phyloP scores from a whole-genome alignment of 768 basidiomycete genomes.

The Grammothele lineata region DNA sequence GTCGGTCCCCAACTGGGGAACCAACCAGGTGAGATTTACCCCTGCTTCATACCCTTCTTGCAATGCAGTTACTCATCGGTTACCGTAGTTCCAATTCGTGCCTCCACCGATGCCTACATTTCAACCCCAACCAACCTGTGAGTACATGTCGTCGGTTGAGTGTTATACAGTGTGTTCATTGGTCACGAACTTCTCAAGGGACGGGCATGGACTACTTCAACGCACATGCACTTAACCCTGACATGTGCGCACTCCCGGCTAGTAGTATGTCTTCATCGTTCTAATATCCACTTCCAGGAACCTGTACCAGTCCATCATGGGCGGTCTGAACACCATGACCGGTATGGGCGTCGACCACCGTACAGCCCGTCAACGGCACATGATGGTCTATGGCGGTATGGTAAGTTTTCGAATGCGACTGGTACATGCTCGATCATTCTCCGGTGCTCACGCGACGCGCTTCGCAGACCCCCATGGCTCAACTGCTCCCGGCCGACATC shows the following conservation, averaged over 20 bases:
- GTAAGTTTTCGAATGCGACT: no score
- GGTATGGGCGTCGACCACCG: constrained; percentile 47
- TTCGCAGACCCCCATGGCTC: constrained; percentile 44
- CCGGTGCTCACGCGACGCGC: background rate
- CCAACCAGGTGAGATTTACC: constrained; percentile 33
- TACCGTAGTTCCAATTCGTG: constrained; percentile 30
- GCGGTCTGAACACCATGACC: constrained; percentile 18
- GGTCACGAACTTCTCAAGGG: constrained; percentile 36
- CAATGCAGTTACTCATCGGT: no score
- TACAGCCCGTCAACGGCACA: constrained; percentile 63
- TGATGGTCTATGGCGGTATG: constrained; percentile 56
- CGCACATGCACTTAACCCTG: constrained; percentile 52
- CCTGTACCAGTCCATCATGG: constrained; percentile 35
- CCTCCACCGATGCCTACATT: constrained; percentile 30
- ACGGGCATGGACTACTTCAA: constrained; percentile 60
- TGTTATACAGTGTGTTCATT: constrained; percentile 16
- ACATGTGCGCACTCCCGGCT: constrained; percentile 42
- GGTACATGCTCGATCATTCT: no score
- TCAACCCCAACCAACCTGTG: constrained; percentile 51
- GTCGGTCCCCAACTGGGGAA: constrained; percentile 44
- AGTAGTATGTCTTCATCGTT: background rate
- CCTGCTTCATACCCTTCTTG: no score
- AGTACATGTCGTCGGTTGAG: constrained; percentile 31
- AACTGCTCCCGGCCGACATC: constrained; percentile 54
- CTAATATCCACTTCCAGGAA: constrained; percentile 17